A percentile compares a stretch with the other conserved stretches of the same genome.
phyloP scores from a whole-genome alignment of 495 filamentous ascomycete species.

The Aspergillus nanangensis region DNA sequence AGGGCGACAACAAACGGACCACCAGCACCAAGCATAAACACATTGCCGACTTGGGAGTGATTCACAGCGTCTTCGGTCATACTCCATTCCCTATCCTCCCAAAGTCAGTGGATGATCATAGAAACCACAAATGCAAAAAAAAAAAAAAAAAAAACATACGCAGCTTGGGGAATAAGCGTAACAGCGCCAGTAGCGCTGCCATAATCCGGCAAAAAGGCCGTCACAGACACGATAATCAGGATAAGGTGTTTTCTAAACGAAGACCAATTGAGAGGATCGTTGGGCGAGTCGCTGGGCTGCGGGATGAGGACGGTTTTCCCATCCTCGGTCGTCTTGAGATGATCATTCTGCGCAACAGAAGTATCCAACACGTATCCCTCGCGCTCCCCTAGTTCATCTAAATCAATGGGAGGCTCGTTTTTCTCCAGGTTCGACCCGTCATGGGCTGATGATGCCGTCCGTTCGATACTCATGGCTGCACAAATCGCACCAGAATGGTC shows the following conservation, averaged over 20 bases:
- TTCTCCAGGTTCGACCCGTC: background rate
- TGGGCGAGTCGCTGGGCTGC: slow-evolving; percentile 50
- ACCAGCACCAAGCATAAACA: slow-evolving; percentile 53
- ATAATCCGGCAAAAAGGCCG: slow-evolving; percentile 55
- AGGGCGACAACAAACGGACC: slow-evolving; percentile 53
- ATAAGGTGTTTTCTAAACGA: slow-evolving; percentile 48
- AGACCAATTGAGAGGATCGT: slow-evolving; percentile 60
- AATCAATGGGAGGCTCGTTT: background rate
- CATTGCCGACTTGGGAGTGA: slow-evolving; percentile 52
- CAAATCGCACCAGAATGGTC: background rate
- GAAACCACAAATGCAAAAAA: too few relatives aligned
- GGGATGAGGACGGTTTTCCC: slow-evolving; percentile 51
- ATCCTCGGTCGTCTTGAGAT: slow-evolving; percentile 18
- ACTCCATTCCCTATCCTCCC: slow-evolving; percentile 32
- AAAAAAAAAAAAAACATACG: slow-evolving; percentile 12
- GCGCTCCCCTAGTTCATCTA: slow-evolving; percentile 15
- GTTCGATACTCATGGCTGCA: background rate
- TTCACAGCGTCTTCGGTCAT: slow-evolving; percentile 48
- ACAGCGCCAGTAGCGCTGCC: slow-evolving; percentile 51
- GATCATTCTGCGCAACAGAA: slow-evolving; percentile 7
- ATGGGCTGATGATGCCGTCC: background rate
- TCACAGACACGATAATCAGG: slow-evolving; percentile 47
- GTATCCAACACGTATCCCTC: slow-evolving; percentile 24
- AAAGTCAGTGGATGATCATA: background rate
- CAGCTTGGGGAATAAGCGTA: slow-evolving; percentile 48